phyloP scores from a whole-genome alignment of 148 eudicot genomes.

The Nyssa sinensis region DNA sequence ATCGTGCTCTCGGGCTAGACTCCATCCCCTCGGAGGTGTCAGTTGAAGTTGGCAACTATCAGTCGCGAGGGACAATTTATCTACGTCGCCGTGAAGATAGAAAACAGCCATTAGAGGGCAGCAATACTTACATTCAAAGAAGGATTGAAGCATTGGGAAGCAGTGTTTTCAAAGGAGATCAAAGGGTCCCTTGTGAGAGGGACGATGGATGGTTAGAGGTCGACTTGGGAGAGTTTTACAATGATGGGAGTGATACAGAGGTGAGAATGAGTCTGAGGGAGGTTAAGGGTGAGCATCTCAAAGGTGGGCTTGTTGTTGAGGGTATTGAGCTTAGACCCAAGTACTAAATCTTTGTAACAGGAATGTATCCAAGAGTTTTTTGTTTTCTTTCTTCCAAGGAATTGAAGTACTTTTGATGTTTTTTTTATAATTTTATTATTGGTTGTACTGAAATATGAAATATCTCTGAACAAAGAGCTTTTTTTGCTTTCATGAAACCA shows the following conservation, averaged over 20 bases:
- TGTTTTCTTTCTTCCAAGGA: too few species aligned
- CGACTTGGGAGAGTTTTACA: constrained; percentile 59
- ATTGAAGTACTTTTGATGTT: too few species aligned
- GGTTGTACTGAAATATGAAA: too few species aligned
- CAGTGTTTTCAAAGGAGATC: constrained; percentile 18
- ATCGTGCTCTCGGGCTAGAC: constrained; percentile 58
- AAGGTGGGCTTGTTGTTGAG: constrained; percentile 70
- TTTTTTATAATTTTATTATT: too few species aligned
- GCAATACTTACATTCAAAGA: constrained; percentile 15
- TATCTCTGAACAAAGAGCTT: too few species aligned
- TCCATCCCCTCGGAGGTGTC: constrained; percentile 43
- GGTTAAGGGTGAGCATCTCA: constrained; percentile 61
- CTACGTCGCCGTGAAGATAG: constrained; percentile 19
- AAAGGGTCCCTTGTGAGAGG: constrained; percentile 21
- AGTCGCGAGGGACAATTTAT: constrained; percentile 24
- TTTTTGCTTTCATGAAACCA: too few species aligned
- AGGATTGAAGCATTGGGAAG: constrained; percentile 22
- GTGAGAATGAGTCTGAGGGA: constrained; percentile 68
- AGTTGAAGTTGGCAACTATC: constrained; percentile 30
- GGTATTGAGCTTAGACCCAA: constrained; percentile 75
- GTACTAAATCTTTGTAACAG: background rate
- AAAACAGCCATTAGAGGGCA: constrained; percentile 14
- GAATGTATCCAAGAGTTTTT: too few species aligned
- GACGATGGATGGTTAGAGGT: constrained; percentile 75
- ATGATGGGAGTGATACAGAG: constrained; percentile 26